Base-by-base conservation (phyloP, 306 rosid genomes). In the Dicorynia guianensis region DNA sequence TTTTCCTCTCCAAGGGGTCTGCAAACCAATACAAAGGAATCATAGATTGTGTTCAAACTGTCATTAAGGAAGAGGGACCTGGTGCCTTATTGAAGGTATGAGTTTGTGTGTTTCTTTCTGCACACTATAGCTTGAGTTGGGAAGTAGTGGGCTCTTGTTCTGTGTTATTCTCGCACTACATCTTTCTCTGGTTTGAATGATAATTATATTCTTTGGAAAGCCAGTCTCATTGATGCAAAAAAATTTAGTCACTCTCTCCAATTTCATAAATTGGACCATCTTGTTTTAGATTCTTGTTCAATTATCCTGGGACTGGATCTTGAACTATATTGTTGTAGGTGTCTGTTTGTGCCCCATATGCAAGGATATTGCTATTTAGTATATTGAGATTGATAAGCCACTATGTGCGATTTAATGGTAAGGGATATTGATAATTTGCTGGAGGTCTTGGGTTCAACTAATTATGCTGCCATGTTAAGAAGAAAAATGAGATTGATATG, bases 11-110 rank as follows among this genome's bases (percentile, higher is more conserved):
- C 54, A 69, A 94, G 96, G 98, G 98, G 78, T 86, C 96, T 63
- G 88, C 83, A 54, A 92, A 88, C 66, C 97, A 85, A 75, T 94
- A 92, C 74, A 92, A 83, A 60, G 98, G 98, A 75, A 81, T 94
- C 15, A 39, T 69, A n/a, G 92, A 92, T 81, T 94, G 98, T 78
- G 97, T 94, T 82, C 96, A 90, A 89, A 90, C 97, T 58, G 81
- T 94, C 18, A 83, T 92, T 39, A 85, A 89, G 85, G 98, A 94
- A 86, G 97, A 94, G 83, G 97, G 98, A 57, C 88, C 96, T 84
- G 34, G 82, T 10, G 95, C 98, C 40, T 77, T 92, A 68, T 49
- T 90, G 83, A 94, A 90, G 97, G 97, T 94, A 84, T 46, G 80
- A n/a, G 30, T 61, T 53, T 57, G 42, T 53, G 48, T 60, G 62